Conservation (phyloP, 108 stramenopile species). For the Pelagomonas calceolata region DNA sequence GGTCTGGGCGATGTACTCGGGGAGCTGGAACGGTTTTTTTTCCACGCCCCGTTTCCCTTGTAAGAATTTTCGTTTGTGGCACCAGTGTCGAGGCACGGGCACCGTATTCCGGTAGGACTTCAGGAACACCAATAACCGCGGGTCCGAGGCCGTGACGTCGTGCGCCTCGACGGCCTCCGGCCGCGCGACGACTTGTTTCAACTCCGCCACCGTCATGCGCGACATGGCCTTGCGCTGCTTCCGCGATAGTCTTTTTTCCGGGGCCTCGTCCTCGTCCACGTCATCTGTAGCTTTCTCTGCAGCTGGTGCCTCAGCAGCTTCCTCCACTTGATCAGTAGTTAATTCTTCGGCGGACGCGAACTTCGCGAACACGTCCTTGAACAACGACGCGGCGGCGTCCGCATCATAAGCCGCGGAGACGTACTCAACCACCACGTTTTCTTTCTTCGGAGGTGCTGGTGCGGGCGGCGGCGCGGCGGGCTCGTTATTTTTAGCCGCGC, state of each 20-base stretch:
- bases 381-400: conserved; percentile 18
- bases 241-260: conserved; percentile 45
- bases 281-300: conserved; percentile 17
- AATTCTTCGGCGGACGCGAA: conserved; percentile 29
- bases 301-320: conserved; percentile 12
- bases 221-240: conserved; percentile 66
- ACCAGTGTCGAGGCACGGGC: conserved; percentile 92
- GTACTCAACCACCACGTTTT: conserved; percentile 6
- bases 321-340: neutral
- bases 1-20: conserved; percentile 92
- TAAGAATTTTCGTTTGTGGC: conserved; percentile 93
- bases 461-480: neutral
- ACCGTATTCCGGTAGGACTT: conserved; percentile 80
- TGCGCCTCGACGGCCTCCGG: conserved; percentile 94
- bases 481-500: no score
- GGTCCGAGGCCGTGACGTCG: conserved; percentile 87
- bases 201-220: conserved; percentile 83
- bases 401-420: conserved; percentile 2
- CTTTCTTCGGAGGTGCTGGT: neutral
- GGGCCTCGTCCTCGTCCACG: conserved; percentile 32
- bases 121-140: conserved; percentile 74
- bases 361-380: conserved; percentile 29
- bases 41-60: conserved; percentile 92
- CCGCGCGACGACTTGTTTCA: conserved; percentile 69
- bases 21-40: conserved; percentile 82